Conservation (phyloP, 306 rosid genomes). For the Rosa rugosa region DNA sequence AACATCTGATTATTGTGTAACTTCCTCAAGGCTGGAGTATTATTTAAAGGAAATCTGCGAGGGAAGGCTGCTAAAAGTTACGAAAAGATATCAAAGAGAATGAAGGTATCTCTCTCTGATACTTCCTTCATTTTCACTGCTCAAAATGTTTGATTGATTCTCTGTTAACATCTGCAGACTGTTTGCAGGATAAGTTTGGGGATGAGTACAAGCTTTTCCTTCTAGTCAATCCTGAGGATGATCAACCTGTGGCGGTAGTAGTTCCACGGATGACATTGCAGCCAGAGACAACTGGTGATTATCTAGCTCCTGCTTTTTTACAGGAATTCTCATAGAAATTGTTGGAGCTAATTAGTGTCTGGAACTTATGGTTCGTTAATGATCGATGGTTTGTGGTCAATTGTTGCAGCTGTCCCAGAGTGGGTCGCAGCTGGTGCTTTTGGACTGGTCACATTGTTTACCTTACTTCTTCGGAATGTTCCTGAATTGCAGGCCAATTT, state of each 20-base stretch:
- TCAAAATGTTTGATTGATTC: conserved; percentile 20
- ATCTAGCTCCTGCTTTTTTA: conserved; percentile 22
- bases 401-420: conserved; percentile 85
- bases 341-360: neutral
- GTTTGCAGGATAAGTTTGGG: conserved; percentile 74
- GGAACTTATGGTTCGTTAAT: conserved; percentile 21
- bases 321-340: neutral
- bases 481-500: conserved; percentile 86
- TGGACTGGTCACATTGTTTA: conserved; percentile 87
- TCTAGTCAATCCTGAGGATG: conserved; percentile 94
- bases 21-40: conserved; percentile 74
- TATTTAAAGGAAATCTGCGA: conserved; percentile 95
- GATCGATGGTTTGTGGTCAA: conserved; percentile 11
- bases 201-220: conserved; percentile 85
- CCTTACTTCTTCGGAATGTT: conserved; percentile 85
- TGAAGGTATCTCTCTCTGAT: conserved; percentile 48
- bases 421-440: conserved; percentile 95
- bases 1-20: conserved; percentile 17
- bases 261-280: conserved; percentile 86
- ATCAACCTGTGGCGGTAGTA: conserved; percentile 93
- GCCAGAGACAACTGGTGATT: conserved; percentile 82
- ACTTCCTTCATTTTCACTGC: conserved; percentile 11
- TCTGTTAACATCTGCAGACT: conserved; percentile 22
- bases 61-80: conserved; percentile 84
- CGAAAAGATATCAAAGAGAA: conserved; percentile 78